Conservation (phyloP, 2,329 filamentous ascomycete genomes). For the Penicillium concentricum region DNA sequence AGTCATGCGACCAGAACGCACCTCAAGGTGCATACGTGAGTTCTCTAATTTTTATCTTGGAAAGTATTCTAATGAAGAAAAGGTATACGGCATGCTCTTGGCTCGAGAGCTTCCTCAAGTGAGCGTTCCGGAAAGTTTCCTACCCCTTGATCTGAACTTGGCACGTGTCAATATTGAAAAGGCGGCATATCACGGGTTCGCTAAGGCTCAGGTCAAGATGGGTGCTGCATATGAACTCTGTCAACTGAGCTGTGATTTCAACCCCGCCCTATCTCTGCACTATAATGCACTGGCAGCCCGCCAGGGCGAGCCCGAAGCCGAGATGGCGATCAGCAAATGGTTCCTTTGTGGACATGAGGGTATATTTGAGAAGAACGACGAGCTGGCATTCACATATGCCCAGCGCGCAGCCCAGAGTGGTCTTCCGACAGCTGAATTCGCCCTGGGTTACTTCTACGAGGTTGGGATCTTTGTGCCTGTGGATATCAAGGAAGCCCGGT, state of each 20-base stretch:
- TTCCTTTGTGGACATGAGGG: conserved; percentile 94
- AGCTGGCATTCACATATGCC: conserved; percentile 87
- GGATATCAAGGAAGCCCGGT: conserved; percentile 75
- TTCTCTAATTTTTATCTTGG: neutral
- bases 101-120: conserved; percentile 91
- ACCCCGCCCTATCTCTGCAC: conserved; percentile 85
- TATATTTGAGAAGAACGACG: conserved; percentile 92
- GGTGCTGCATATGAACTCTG: conserved; percentile 93
- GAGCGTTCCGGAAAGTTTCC: conserved; percentile 67
- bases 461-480: conserved; percentile 91
- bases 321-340: conserved; percentile 97
- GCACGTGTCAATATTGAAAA: conserved; percentile 92
- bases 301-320: conserved; percentile 89
- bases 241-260: conserved; percentile 90
- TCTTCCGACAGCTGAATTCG: conserved; percentile 88
- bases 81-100: conserved; percentile 89
- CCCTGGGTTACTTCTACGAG: conserved; percentile 95
- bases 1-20: conserved; percentile 90
- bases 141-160: conserved; percentile 69
- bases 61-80: conserved; percentile 8
- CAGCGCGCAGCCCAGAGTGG: conserved; percentile 79
- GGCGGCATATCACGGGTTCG: conserved; percentile 91
- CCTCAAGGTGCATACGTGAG: conserved; percentile 84
- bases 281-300: conserved; percentile 92
- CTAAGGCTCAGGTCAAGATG: conserved; percentile 97